Evolutionary conservation across 2,329 filamentous ascomycete species (phyloP), one percentile per base, ranked within the genome.

Genomic region (Sclerotinia sclerotiorum): DNA sequence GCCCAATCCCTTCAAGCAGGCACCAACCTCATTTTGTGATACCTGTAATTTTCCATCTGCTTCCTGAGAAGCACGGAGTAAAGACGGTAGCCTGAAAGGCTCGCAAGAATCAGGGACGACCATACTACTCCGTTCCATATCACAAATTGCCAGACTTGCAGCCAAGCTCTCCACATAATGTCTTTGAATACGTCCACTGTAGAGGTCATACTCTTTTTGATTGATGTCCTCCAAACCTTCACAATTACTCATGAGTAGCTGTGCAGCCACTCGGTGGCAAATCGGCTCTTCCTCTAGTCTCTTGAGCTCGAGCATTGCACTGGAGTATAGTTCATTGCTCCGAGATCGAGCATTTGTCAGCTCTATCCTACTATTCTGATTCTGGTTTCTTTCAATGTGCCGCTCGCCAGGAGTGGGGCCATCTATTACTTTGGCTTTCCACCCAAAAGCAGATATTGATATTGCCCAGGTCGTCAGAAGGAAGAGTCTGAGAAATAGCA

Each of bases 111-210:
- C 69, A 2, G 88, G 87, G 49, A 86, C 78, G 2, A 76, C 68
- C 21, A 83, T 80, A 15, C 82, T 81, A 2, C 85, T 84, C 27
- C 82, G 83, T 15, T 81, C 80, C 10, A 89, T 80, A 73, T 90
- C 88, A 72, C 88, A 91, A 11, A 89, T 80, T 15, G 88, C 87
- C 21, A 90, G 80, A 56, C 87, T 84, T 11, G 85, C 84, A 2
- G 87, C 87, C 71, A 88, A 90, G 44, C 86, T 80, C 5, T 85
- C 85, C 24, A 78, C 70, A 83, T 85, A 69, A 80, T 78, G 67
- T 78, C 76, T 67, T 83, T 83, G 52, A 83, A 76, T 2, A 73
- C 72, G 71, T 39, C 70, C 71, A 71, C 62, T 74, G 61, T 72
- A 75, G 57, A 61, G 77, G 73, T 73, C 74, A 6, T 74, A 73